Conservation (phyloP, 2,329 filamentous ascomycete genomes). For the Exophiala xenobiotica region DNA sequence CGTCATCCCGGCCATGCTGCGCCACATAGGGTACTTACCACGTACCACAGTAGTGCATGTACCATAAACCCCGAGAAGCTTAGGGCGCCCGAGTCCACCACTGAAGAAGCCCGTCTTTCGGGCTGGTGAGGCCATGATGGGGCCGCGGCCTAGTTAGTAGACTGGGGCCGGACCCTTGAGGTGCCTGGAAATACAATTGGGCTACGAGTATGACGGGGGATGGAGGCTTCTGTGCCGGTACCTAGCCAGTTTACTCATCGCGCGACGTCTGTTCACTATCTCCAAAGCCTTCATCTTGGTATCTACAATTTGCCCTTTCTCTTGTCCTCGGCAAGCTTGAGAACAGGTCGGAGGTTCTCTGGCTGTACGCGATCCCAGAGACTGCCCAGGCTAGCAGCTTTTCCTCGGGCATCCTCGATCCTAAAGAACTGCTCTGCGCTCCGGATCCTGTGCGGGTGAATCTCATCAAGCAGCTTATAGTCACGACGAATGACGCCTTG, state of each 20-base stretch:
- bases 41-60: too few relatives aligned
- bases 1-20: conserved; percentile 14
- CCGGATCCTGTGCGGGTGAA: conserved; percentile 50
- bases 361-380: conserved; percentile 27
- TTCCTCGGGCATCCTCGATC: conserved; percentile 22
- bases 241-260: neutral
- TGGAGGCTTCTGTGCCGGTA: too few relatives aligned
- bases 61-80: too few relatives aligned
- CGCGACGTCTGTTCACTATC: neutral
- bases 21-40: conserved; percentile 4
- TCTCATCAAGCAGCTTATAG: conserved; percentile 53
- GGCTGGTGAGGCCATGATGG: neutral
- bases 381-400: conserved; percentile 16
- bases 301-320: conserved; percentile 21
- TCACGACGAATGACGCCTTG: conserved; percentile 47
- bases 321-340: conserved; percentile 25
- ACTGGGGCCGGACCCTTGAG: too few relatives aligned
- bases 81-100: neutral
- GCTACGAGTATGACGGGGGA: too few relatives aligned
- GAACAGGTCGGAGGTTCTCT: conserved; percentile 23
- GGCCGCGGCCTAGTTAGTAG: too few relatives aligned
- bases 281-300: neutral
- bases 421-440: conserved; percentile 52
- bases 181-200: neutral
- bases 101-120: neutral